Percentiles rank a stretch among this genome's conserved stretches.
Conservation (phyloP, 2,329 filamentous ascomycete genomes). For the Thelonectria rubi region DNA sequence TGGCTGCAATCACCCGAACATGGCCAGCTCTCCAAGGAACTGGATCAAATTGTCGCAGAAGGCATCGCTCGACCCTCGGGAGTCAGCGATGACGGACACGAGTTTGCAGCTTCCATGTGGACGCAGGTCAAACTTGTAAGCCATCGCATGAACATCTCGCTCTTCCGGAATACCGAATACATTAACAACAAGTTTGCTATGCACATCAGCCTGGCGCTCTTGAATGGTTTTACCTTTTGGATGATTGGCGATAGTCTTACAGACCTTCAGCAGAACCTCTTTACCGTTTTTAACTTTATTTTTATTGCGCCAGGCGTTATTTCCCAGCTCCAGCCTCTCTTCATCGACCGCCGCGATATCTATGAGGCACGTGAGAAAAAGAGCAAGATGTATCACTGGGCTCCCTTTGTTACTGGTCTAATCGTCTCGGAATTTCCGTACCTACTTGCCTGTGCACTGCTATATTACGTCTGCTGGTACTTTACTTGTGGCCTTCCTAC, state of each 20-base stretch:
- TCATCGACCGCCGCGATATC: conserved; percentile 64
- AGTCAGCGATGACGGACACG: conserved; percentile 62
- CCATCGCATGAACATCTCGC: conserved; percentile 66
- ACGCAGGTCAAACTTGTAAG: conserved; percentile 72
- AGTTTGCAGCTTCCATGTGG: conserved; percentile 75
- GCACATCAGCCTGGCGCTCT: conserved; percentile 63
- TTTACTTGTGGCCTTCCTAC: conserved; percentile 58
- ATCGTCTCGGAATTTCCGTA: conserved; percentile 59
- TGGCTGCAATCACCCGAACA: conserved; percentile 73
- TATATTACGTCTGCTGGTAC: conserved; percentile 67
- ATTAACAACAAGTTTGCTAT: conserved; percentile 69
- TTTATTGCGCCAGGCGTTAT: conserved; percentile 68
- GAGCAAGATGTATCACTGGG: conserved; percentile 68
- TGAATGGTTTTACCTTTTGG: conserved; percentile 72
- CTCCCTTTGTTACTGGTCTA: conserved; percentile 64
- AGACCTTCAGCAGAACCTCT: conserved; percentile 64
- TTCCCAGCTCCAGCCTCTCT: conserved; percentile 67
- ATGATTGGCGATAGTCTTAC: conserved; percentile 61
- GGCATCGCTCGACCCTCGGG: conserved; percentile 57
- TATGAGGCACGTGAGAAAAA: conserved; percentile 70
- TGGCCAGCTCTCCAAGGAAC: conserved; percentile 64
- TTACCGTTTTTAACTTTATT: conserved; percentile 71
- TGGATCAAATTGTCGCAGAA: conserved; percentile 67
- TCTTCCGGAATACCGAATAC: conserved; percentile 75
- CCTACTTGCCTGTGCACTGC: conserved; percentile 53